phyloP scores from a whole-genome alignment of 371 early-diverging fungal species.

The Mucor sp. region DNA sequence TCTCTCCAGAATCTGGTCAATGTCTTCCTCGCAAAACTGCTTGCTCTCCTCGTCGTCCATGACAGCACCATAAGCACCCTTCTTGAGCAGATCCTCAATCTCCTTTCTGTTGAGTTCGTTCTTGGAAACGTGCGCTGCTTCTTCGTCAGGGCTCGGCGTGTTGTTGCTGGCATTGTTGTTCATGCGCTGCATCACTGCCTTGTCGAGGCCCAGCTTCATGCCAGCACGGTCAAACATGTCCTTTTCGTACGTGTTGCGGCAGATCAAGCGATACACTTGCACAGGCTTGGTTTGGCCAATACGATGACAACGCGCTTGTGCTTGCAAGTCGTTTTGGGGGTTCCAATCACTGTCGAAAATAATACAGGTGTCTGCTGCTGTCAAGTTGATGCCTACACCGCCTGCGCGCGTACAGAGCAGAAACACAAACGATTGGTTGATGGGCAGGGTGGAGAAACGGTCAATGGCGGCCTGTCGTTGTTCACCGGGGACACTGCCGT shows the following conservation, averaged over 20 bases:
- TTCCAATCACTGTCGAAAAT: slow-evolving; percentile 98
- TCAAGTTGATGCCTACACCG: slow-evolving; percentile 95
- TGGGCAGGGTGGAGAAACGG: slow-evolving; percentile 79
- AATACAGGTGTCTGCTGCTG: slow-evolving; percentile 93
- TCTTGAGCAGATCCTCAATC: slow-evolving; percentile 87
- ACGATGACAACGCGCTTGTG: slow-evolving; percentile 92
- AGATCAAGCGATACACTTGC: slow-evolving; percentile 87
- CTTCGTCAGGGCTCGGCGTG: slow-evolving; percentile 23
- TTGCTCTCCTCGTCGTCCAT: slow-evolving; percentile 83
- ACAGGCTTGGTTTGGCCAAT: slow-evolving; percentile 96
- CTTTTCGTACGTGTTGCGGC: slow-evolving; percentile 91
- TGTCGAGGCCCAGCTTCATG: slow-evolving; percentile 91
- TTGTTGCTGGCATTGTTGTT: slow-evolving; percentile 5
- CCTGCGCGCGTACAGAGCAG: slow-evolving; percentile 89
- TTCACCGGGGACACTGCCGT: slow-evolving; percentile 87
- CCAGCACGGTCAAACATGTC: slow-evolving; percentile 98
- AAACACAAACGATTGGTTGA: slow-evolving; percentile 82
- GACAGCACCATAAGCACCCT: slow-evolving; percentile 91
- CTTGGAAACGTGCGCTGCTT: slow-evolving; percentile 30
- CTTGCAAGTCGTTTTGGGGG: slow-evolving; percentile 97
- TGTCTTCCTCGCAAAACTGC: slow-evolving; percentile 95
- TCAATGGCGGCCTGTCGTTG: slow-evolving; percentile 96
- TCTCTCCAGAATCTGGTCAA: slow-evolving; percentile 93
- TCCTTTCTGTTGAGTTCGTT: slow-evolving; percentile 75
- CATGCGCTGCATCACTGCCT: slow-evolving; percentile 72